A percentile compares a stretch with the other conserved stretches of the same genome.
Conservation (phyloP, 768 basidiomycete species). For the Amanita phalloides region DNA sequence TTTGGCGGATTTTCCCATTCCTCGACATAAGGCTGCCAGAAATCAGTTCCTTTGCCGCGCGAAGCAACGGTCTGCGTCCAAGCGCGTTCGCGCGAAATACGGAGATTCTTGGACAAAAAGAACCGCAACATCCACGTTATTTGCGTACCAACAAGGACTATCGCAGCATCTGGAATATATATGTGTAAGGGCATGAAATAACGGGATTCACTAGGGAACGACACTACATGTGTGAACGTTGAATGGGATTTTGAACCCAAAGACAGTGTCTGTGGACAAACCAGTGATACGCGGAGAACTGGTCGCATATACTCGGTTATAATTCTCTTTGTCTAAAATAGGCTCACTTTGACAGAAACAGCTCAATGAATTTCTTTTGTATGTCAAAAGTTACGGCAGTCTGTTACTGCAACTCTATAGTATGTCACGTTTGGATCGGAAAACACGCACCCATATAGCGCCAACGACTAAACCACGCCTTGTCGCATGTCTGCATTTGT, state of each 20-base stretch:
- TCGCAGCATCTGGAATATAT: slow-evolving; percentile 48
- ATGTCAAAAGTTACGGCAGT: slow-evolving; percentile 58
- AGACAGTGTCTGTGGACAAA: slow-evolving; percentile 48
- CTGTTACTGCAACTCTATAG: slow-evolving; percentile 21
- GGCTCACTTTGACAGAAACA: slow-evolving; percentile 53
- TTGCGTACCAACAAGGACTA: slow-evolving; percentile 67
- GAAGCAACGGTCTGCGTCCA: slow-evolving; percentile 80
- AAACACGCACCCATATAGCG: slow-evolving; percentile 47
- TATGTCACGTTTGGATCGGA: not conserved
- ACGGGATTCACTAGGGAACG: not conserved
- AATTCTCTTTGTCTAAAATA: not conserved
- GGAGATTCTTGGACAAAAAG: slow-evolving; percentile 78
- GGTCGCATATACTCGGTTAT: not conserved
- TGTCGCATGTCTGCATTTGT: slow-evolving; percentile 75
- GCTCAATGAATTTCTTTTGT: slow-evolving; percentile 55
- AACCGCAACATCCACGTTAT: slow-evolving; percentile 66
- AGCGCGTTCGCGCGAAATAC: slow-evolving; percentile 65
- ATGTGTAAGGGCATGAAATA: not conserved
- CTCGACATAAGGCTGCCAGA: slow-evolving; percentile 79
- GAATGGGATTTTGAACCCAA: slow-evolving; percentile 60
- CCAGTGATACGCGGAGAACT: slow-evolving; percentile 59
- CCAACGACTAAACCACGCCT: slow-evolving; percentile 62
- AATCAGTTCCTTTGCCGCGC: slow-evolving; percentile 70
- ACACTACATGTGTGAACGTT: slow-evolving; percentile 55
- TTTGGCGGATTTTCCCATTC: slow-evolving; percentile 62